Evolutionary conservation across 345 rosid genomes (phyloP).

Genomic region (Cardamine chenopodiifolia): DNA sequence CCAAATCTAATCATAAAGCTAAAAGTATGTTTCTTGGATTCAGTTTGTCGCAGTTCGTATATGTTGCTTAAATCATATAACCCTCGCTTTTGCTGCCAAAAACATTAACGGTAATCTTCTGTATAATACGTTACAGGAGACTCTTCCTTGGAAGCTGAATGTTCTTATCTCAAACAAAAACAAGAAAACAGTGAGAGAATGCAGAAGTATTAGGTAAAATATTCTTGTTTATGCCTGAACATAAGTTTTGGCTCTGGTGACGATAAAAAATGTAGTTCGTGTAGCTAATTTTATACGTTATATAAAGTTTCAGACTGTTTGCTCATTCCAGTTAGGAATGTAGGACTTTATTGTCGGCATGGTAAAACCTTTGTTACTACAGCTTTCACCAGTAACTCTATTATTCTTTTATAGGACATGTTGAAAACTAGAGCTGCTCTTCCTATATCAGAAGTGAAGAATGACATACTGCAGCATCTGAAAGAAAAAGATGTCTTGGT

Average conservation of each 20-base stretch:
- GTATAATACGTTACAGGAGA: constrained; percentile 42
- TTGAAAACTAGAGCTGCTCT: constrained; percentile 66
- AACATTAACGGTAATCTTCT: constrained; percentile 1
- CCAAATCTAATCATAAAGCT: constrained; percentile 40
- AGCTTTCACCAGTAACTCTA: neutral
- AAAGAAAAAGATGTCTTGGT: constrained; percentile 77
- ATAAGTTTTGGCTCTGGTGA: neutral
- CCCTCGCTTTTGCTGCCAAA: constrained; percentile 13
- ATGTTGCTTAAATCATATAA: neutral
- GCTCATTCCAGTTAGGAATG: neutral
- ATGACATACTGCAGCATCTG: constrained; percentile 64
- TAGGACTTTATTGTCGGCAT: neutral
- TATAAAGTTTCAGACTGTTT: neutral
- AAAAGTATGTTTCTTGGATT: constrained; percentile 49
- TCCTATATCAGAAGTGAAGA: constrained; percentile 73
- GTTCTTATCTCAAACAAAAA: constrained; percentile 60
- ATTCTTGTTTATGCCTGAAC: constrained; percentile 5
- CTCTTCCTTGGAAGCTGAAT: constrained; percentile 52
- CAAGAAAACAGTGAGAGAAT: constrained; percentile 58
- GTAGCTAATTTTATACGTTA: constrained; percentile 10
- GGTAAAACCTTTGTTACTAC: constrained; percentile 2
- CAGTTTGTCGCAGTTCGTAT: constrained; percentile 4
- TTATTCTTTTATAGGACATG: constrained; percentile 59
- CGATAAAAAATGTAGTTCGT: constrained; percentile 13
- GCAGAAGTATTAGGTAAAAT: constrained; percentile 66